phyloP scores from a whole-genome alignment of 1,139 yeast species.

The Candida frijolesensis region DNA sequence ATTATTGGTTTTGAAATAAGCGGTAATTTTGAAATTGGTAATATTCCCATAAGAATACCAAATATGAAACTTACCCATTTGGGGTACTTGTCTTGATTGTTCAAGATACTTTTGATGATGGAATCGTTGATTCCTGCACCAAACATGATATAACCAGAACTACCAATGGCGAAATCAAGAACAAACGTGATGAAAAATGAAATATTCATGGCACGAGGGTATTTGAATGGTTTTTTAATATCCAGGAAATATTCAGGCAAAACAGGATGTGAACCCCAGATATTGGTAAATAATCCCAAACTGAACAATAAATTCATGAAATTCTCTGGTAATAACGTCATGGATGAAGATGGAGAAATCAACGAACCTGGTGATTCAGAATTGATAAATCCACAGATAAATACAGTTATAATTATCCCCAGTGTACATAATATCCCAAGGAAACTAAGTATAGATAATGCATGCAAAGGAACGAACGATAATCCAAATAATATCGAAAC shows the following conservation, averaged over 20 bases:
- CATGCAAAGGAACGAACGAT: conserved; percentile 72
- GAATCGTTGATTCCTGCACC: conserved; percentile 41
- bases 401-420: conserved; percentile 57
- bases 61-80: conserved; percentile 30
- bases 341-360: conserved; percentile 49
- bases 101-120: conserved; percentile 40
- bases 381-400: conserved; percentile 64
- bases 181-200: conserved; percentile 38
- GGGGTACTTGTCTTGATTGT: conserved; percentile 34
- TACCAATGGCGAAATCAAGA: conserved; percentile 36
- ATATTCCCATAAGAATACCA: conserved; percentile 39
- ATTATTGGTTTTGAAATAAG: conserved; percentile 42
- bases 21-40: conserved; percentile 46
- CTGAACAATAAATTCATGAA: conserved; percentile 55
- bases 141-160: conserved; percentile 44
- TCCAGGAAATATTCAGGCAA: conserved; percentile 80
- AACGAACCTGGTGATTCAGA: conserved; percentile 67
- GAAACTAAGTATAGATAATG: conserved; percentile 72
- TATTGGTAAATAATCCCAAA: conserved; percentile 79
- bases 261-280: conserved; percentile 91
- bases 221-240: conserved; percentile 73
- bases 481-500: conserved; percentile 55
- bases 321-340: conserved; percentile 52
- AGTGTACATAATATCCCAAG: conserved; percentile 75
- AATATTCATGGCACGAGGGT: conserved; percentile 26